Base-by-base conservation (phyloP, 768 basidiomycete genomes). In the Psilocybe sp. region DNA sequence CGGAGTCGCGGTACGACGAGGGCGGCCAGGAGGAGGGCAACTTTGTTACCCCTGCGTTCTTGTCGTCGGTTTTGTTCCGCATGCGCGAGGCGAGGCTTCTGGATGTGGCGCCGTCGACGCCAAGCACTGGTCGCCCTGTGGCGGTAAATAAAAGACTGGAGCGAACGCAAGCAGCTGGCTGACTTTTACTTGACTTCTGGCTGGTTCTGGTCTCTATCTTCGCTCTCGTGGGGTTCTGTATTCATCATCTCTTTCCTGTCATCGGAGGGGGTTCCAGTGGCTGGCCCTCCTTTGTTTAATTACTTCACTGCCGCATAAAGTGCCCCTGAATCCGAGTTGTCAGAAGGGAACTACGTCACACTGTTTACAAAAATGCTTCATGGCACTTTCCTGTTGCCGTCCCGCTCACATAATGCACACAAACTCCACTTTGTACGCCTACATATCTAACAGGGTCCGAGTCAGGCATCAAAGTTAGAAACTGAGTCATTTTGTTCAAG, bases 61-160 rank as follows among this genome's bases (percentile, higher is more conserved):
- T 92, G 57, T 74, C 82, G 4, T 70, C 66, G 33, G 55, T 89
- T 43, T 61, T 92, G 63, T 57, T 75, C 52, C 73, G 71, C 56
- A 91, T 92, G 87, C 76, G 87, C 55, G 86, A 88, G 65, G 70
- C 66, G 40, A 75, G 78, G 60, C 51, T 85, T 61, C 71, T 74
- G 43, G 85, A 89, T 63, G 53, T 83, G 53, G 69, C 79, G 0
- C 76, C 78, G 57, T 69, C 75, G 6, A 60, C 76, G 6, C 28
- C 49, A 18, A 37, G 42, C 35, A 72, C 64, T 44, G 80, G 77
- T 13, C 66, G 81, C 34, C 75, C 80, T 15, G 67, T 78, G 19
- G 79, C 75, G 1, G 75, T 88, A 5, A 89, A 90, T 65, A 87
- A 86, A 68, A 76, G 85, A 69, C 62, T 90, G 58, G 88, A 88